phyloP scores from a whole-genome alignment of 2,329 filamentous ascomycete genomes.

The Trichoderma arundinaceum region DNA sequence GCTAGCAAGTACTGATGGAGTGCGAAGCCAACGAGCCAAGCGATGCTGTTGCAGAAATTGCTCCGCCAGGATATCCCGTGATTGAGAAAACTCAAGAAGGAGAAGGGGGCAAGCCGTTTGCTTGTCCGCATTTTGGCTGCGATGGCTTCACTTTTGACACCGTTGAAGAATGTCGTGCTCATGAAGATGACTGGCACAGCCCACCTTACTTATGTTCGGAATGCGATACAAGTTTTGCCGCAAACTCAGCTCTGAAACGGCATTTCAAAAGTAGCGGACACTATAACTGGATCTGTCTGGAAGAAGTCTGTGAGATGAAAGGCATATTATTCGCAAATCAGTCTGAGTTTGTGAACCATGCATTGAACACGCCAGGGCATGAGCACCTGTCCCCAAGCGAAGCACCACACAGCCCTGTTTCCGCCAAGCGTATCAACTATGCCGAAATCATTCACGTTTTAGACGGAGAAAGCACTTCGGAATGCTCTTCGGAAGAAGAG shows the following conservation, averaged over 20 bases:
- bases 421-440: background rate
- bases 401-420: background rate
- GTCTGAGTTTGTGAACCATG: slow-evolving; percentile 6
- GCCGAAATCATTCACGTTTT: background rate
- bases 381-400: background rate
- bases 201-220: slow-evolving; percentile 36
- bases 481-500: slow-evolving; percentile 20
- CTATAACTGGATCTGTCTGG: slow-evolving; percentile 18
- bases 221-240: slow-evolving; percentile 37
- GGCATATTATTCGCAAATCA: background rate
- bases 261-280: slow-evolving; percentile 33
- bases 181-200: slow-evolving; percentile 38
- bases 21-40: background rate
- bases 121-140: slow-evolving; percentile 38
- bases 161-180: slow-evolving; percentile 36
- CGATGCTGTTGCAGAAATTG: background rate
- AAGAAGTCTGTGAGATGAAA: background rate
- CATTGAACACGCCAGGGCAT: background rate
- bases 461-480: background rate
- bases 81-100: background rate
- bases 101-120: slow-evolving; percentile 6
- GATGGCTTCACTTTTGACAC: slow-evolving; percentile 38
- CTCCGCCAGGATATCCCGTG: background rate
- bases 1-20: background rate
- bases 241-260: slow-evolving; percentile 34